Conservation (phyloP, 345 rosid genomes). For the Reutealis trisperma region DNA sequence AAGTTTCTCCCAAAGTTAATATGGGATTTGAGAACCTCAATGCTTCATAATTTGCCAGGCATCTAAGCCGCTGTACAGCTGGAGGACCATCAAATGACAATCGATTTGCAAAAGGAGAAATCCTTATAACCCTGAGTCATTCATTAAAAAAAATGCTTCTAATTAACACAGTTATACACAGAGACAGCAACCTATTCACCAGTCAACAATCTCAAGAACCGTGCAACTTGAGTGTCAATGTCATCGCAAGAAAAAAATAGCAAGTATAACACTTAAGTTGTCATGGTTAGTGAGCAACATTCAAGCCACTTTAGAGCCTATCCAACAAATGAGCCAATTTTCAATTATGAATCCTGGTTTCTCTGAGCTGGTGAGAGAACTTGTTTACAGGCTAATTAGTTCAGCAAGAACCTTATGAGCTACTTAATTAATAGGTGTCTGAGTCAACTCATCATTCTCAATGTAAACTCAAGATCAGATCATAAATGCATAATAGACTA, state of each 20-base stretch:
- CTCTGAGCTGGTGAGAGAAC: too few species aligned
- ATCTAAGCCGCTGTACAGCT: slow-evolving; percentile 86
- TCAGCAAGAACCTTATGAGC: too few species aligned
- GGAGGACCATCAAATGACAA: slow-evolving; percentile 96
- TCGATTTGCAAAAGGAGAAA: slow-evolving; percentile 98
- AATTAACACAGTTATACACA: slow-evolving; percentile 11
- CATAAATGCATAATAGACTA: too few species aligned
- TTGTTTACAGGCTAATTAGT: background rate
- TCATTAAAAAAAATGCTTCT: slow-evolving; percentile 16
- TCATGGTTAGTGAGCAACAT: background rate
- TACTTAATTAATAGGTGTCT: too few species aligned
- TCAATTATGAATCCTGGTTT: background rate
- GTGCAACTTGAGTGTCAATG: background rate
- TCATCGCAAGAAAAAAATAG: background rate
- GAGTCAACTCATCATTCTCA: too few species aligned
- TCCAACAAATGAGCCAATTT: background rate
- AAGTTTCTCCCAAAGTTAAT: slow-evolving; percentile 67
- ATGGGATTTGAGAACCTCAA: slow-evolving; percentile 75
- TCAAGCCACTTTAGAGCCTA: background rate
- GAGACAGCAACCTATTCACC: background rate
- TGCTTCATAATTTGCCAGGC: slow-evolving; percentile 93
- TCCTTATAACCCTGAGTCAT: slow-evolving; percentile 81
- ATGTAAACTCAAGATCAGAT: too few species aligned
- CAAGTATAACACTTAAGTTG: background rate
- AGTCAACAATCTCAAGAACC: background rate